Base-by-base conservation (phyloP, 345 rosid genomes). In the Rubroshorea leprosula region DNA sequence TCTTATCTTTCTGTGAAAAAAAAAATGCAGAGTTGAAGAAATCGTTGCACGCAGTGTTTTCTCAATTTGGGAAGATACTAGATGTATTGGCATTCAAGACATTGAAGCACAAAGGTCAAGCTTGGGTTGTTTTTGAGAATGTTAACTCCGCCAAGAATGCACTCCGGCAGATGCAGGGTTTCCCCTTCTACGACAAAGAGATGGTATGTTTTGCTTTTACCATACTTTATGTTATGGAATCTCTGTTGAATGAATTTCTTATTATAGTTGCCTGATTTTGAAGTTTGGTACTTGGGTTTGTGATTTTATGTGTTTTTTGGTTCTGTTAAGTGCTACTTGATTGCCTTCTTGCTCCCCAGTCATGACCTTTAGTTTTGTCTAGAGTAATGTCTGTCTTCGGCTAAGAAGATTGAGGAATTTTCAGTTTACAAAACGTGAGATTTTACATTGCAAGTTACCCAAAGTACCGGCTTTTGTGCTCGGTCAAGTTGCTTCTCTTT, bases 81-180 rank as follows among this genome's bases (percentile, higher is more conserved):
- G 99, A 90, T 60, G 86, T 94, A 20, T 54, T 82, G 68, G 97
- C 97, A 10, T 94, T 87, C 78, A 89, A 87, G 87, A 94, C 97
- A 22, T 61, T 94, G 78, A 94, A 94, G 71, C 99, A 90, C 71
- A 87, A 94, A 73, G 99, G 99, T 5, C 99, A 94, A 77, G 96
- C 97, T 75, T 94, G 99, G 99, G 85, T 94, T 21, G 76, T 94
- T 38, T 94, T 94, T 53, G 90, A 90, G 66, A 83, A 90, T 50
- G 79, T 75, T 4, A 70, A 70, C 7, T 85, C 97, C 21, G 97
- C 97, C 21, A 72, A 86, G 18, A 77, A 66, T 41, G 97, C 96
- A 59, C 72, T 94, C 19, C 68, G 84, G 65, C 79, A 84, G 65
- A 94, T 94, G 99, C 95, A 94, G 64, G 86, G 77, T 0, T 94